Percentiles rank a stretch among this genome's conserved stretches.
Conservation (phyloP, 176 grass and related monocot species). For the Chloris gayana region DNA sequence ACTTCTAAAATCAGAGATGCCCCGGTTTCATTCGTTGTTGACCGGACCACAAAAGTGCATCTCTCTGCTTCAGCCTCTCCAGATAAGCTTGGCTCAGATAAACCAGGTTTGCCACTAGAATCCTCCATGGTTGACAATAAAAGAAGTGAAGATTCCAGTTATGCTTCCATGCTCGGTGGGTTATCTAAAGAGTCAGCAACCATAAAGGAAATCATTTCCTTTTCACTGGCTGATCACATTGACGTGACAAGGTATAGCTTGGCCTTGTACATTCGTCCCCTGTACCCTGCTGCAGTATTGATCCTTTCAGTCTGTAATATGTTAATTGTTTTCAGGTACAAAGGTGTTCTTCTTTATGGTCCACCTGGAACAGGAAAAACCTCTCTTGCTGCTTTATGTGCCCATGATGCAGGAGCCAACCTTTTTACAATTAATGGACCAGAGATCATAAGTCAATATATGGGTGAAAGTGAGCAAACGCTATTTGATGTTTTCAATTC, state of each 20-base stretch:
- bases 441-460: constrained; percentile 87
- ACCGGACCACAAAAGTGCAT: constrained; percentile 63
- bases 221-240: constrained; percentile 57
- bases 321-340: constrained; percentile 66
- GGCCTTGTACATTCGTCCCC: not conserved
- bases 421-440: constrained; percentile 88
- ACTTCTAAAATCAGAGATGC: constrained; percentile 17
- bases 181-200: constrained; percentile 70
- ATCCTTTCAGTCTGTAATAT: constrained; percentile 25
- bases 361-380: constrained; percentile 98
- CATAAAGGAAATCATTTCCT: constrained; percentile 71
- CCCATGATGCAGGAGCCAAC: constrained; percentile 53
- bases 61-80: constrained; percentile 47
- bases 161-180: constrained; percentile 61
- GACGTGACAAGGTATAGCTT: constrained; percentile 54
- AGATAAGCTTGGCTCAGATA: constrained; percentile 38
- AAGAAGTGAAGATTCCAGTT: constrained; percentile 29
- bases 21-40: constrained; percentile 42
- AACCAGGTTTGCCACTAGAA: constrained; percentile 14
- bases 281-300: not conserved
- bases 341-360: constrained; percentile 88
- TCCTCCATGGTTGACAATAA: not conserved
- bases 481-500: constrained; percentile 74
- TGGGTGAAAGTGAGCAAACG: constrained; percentile 86
- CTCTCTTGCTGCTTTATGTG: constrained; percentile 79